Evolutionary conservation across 202 grass and related monocot genomes (phyloP).

Genomic region (Carex arenaria): DNA sequence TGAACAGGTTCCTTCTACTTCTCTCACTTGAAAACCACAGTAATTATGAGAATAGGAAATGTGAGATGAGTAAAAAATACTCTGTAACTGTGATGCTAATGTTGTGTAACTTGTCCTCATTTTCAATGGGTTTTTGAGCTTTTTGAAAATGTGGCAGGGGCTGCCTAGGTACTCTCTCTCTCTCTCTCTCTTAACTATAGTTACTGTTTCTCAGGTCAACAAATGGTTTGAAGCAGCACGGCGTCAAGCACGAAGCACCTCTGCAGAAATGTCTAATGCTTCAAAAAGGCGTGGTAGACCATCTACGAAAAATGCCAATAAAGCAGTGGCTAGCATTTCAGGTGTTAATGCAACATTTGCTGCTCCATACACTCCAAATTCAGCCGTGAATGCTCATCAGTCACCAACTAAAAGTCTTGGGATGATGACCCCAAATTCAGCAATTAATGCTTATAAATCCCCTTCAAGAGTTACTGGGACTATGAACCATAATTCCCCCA

Average conservation of each 20-base stretch:
- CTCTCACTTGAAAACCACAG: too few relatives aligned
- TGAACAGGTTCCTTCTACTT: constrained; percentile 46
- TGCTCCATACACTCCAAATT: constrained; percentile 19
- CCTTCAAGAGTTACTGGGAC: background rate
- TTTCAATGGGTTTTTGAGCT: constrained; percentile 21
- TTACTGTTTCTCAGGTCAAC: constrained; percentile 48
- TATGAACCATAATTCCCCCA: background rate
- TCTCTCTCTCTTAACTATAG: constrained; percentile 15
- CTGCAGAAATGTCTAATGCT: constrained; percentile 37
- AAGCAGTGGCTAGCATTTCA: background rate
- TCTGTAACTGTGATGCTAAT: constrained; percentile 5
- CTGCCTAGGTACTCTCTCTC: too few relatives aligned
- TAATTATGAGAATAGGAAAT: background rate
- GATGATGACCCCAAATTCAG: constrained; percentile 21
- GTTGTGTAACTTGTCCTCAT: background rate
- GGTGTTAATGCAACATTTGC: background rate
- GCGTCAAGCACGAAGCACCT: constrained; percentile 34
- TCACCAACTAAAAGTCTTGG: constrained; percentile 25
- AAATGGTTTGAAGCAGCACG: constrained; percentile 78
- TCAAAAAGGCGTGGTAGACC: background rate
- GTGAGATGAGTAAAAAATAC: background rate
- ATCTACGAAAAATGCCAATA: constrained; percentile 1
- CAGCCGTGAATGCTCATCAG: constrained; percentile 15
- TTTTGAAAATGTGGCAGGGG: background rate
- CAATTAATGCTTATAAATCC: constrained; percentile 15